A percentile compares a stretch with the other conserved stretches of the same genome.
These are phyloP conservation scores for Hanseniaspora lachancei DNA, from an alignment of 805 yeast genomes.

Conservation along the genomic window DNA sequence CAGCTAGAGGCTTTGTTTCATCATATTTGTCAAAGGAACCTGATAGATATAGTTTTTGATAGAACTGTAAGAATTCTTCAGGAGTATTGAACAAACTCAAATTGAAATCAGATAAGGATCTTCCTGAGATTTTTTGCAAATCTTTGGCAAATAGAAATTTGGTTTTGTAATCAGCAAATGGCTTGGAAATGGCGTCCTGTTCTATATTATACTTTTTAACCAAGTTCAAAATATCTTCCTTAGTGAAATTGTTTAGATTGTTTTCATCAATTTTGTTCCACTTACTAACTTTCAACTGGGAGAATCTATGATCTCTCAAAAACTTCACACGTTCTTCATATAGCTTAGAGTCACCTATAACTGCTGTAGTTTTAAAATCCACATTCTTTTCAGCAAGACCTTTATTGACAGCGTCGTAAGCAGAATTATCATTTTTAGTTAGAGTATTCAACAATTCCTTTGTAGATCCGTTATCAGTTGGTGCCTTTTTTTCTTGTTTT, in stretches of 20 bases:
- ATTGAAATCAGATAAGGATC: constrained; percentile 28
- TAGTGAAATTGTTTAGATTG: not conserved
- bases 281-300: not conserved
- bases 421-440: not conserved
- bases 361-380: not conserved
- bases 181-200: constrained; percentile 14
- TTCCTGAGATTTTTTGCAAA: constrained; percentile 30
- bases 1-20: constrained; percentile 65
- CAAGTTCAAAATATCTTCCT: constrained; percentile 6
- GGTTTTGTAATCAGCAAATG: constrained; percentile 23
- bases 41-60: constrained; percentile 21
- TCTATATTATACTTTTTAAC: constrained; percentile 14
- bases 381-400: not conserved
- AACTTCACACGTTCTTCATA: not conserved
- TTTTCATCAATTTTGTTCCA: not conserved
- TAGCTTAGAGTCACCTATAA: not conserved
- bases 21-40: constrained; percentile 31
- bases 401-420: not conserved
- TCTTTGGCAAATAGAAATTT: constrained; percentile 28
- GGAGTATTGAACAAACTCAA: constrained; percentile 26
- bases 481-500: not conserved
- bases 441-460: not conserved
- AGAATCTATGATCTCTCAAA: constrained; percentile 2
- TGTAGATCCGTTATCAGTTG: not conserved
- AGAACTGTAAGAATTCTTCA: constrained; percentile 22